These are phyloP conservation scores for Simplicillium aogashimaense DNA, from an alignment of 2,329 filamentous ascomycete genomes.

Conservation along the genomic window DNA sequence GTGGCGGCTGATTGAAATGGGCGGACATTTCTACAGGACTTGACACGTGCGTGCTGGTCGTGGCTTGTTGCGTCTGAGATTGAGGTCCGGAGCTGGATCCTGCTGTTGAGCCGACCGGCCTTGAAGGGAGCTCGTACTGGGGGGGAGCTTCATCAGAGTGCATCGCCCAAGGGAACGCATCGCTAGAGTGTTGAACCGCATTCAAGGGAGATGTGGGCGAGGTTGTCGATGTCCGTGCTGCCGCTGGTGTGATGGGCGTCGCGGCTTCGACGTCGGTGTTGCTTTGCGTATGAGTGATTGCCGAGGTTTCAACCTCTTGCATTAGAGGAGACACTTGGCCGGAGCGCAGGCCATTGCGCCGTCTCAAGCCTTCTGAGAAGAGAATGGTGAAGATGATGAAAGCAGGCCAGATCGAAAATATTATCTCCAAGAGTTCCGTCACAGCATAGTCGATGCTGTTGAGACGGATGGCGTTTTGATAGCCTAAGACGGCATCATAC, in stretches of 20 bases:
- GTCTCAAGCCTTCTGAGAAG: slow-evolving; percentile 7
- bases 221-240: slow-evolving; percentile 1
- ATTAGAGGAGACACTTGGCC: slow-evolving; percentile 9
- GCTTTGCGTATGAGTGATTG: not conserved
- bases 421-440: slow-evolving; percentile 6
- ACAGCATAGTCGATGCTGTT: slow-evolving; percentile 1
- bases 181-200: not conserved
- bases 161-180: slow-evolving; percentile 2
- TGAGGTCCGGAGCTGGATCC: not conserved
- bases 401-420: slow-evolving; percentile 11
- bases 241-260: slow-evolving; percentile 1
- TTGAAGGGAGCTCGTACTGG: slow-evolving; percentile 3
- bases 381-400: slow-evolving; percentile 15
- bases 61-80: not conserved
- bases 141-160: slow-evolving; percentile 4
- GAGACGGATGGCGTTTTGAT: not conserved
- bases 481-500: not conserved
- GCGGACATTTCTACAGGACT: not conserved
- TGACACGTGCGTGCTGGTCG: not conserved
- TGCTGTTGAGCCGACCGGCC: not conserved
- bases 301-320: slow-evolving; percentile 2
- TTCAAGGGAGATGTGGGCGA: not conserved
- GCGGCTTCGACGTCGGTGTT: not conserved
- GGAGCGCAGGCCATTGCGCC: slow-evolving; percentile 7
- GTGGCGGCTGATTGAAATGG: slow-evolving; percentile 8